Conservation (phyloP, 768 basidiomycete species). For the Lentinula guzmanii region DNA sequence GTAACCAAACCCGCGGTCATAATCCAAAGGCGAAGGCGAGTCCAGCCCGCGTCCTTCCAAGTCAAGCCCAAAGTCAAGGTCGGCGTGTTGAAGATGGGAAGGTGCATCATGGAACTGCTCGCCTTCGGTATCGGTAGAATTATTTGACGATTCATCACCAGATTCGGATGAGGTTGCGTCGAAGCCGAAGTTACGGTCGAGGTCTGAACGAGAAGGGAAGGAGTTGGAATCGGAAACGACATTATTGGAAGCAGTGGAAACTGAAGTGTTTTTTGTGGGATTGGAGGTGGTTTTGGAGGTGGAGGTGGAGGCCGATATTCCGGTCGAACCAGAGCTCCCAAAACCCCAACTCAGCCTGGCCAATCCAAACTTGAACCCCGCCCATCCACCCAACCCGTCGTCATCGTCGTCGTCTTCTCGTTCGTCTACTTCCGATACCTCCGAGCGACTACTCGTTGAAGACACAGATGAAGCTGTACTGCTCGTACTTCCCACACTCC, state of each 20-base stretch:
- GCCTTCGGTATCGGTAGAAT: conserved; percentile 1
- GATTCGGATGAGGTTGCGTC: background rate
- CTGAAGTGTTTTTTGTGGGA: background rate
- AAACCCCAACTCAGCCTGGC: conserved; percentile 35
- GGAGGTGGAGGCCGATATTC: conserved; percentile 7
- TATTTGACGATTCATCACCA: background rate
- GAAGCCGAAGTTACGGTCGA: conserved; percentile 40
- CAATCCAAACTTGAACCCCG: conserved; percentile 36
- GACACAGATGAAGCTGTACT: background rate
- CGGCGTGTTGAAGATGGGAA: background rate
- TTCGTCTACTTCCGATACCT: conserved; percentile 12
- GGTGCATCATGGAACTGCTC: conserved; percentile 1
- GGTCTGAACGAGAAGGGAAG: conserved; percentile 34
- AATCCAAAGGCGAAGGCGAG: conserved; percentile 4
- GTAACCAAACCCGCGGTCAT: conserved; percentile 21
- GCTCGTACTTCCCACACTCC: conserved; percentile 30
- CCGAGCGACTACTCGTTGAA: conserved; percentile 3
- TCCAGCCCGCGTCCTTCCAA: background rate
- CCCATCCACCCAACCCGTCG: conserved; percentile 25
- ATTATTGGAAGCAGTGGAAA: background rate
- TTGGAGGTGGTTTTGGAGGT: background rate
- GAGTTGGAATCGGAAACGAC: conserved; percentile 6
- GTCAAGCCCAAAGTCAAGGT: background rate
- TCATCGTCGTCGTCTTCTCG: conserved; percentile 17
- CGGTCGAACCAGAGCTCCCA: conserved; percentile 20